phyloP scores from a whole-genome alignment of 805 yeast genomes.

The Wickerhamiella qilinensis region DNA sequence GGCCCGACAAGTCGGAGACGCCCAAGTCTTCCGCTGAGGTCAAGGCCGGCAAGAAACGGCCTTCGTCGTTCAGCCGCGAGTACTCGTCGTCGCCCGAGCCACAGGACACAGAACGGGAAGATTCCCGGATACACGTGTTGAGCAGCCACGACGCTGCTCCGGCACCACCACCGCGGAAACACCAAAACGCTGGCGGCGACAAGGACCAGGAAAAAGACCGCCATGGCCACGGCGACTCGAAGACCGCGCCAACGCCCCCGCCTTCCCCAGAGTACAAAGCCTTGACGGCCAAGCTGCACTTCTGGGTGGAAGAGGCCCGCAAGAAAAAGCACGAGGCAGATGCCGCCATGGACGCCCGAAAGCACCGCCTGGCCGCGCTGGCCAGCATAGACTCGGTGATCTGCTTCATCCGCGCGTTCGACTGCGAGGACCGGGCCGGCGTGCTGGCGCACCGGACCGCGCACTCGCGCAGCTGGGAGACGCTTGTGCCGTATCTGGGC shows the following conservation, averaged over 20 bases:
- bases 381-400: conserved; percentile 27
- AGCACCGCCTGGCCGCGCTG: conserved; percentile 21
- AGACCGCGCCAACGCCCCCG: too few species aligned
- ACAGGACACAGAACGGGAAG: too few species aligned
- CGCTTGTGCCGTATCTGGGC: conserved; percentile 21
- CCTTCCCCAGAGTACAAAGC: conserved; percentile 13
- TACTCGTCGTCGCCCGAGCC: too few species aligned
- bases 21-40: too few species aligned
- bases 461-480: conserved; percentile 23
- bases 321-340: conserved; percentile 27
- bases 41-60: too few species aligned
- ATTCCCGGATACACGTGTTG: too few species aligned
- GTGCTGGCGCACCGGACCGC: conserved; percentile 14
- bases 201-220: background rate
- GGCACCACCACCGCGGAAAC: conserved; percentile 1
- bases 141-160: too few species aligned
- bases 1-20: too few species aligned
- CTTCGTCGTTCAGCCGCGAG: too few species aligned
- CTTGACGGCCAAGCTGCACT: conserved; percentile 17
- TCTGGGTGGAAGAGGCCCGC: conserved; percentile 26
- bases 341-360: conserved; percentile 15
- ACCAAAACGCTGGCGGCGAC: background rate
- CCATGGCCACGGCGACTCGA: too few species aligned
- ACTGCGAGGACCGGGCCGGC: conserved; percentile 25
- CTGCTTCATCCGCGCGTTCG: conserved; percentile 24